Evolutionary conservation across 2,329 filamentous ascomycete genomes (phyloP).

Genomic region (Sporothrix inflata): DNA sequence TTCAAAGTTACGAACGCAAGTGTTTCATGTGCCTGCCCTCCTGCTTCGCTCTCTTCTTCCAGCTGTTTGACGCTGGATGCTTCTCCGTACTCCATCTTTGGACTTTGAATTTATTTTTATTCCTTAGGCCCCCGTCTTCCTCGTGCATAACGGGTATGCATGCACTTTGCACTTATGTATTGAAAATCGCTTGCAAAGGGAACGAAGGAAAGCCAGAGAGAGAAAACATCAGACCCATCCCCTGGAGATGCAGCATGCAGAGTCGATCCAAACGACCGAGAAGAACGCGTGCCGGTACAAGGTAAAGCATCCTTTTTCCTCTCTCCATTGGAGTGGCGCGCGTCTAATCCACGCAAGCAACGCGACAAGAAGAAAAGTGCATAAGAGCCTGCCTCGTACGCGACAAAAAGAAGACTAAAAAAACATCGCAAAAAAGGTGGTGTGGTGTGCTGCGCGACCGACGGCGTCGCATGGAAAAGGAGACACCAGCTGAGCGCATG

Average conservation of each 20-base stretch:
- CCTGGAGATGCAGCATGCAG: conserved; percentile 2
- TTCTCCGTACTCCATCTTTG: neutral
- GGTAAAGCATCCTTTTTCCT: neutral
- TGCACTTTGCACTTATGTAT: neutral
- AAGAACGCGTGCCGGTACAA: conserved; percentile 1
- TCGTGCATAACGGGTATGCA: conserved; percentile 15
- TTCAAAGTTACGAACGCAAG: conserved; percentile 7
- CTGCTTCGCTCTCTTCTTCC: neutral
- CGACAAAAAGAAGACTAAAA: neutral
- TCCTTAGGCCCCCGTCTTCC: neutral
- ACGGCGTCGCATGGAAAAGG: conserved; percentile 14
- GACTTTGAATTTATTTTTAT: neutral
- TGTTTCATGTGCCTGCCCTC: conserved; percentile 20
- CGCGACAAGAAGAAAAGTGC: neutral
- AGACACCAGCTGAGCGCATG: conserved; percentile 17
- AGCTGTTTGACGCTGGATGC: neutral
- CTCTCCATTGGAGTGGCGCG: neutral
- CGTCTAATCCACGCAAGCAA: conserved; percentile 5
- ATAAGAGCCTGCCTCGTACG: too few relatives aligned
- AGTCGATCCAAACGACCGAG: conserved; percentile 13
- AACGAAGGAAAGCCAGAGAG: neutral
- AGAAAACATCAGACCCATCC: neutral
- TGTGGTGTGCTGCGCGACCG: neutral
- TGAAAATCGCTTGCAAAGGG: neutral
- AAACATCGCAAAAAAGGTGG: conserved; percentile 1